Conservation (phyloP, 202 grass and related monocot species). For the Bolboschoenoplectus hybrid region DNA sequence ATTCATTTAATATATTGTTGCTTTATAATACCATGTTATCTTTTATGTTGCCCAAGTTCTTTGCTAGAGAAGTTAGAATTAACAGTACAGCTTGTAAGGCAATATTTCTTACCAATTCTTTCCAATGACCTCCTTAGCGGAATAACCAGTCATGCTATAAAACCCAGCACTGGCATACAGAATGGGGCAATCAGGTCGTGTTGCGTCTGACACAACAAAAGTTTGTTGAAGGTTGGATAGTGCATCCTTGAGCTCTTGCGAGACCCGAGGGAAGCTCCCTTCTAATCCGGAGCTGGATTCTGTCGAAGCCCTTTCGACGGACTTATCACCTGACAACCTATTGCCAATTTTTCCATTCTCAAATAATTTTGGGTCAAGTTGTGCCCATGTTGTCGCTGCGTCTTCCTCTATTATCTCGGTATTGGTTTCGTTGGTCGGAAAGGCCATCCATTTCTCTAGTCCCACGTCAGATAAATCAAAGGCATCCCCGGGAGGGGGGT, state of each 20-base stretch:
- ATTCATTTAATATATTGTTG: slow-evolving; percentile 30
- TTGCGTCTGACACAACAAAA: slow-evolving; percentile 95
- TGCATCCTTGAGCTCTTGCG: slow-evolving; percentile 89
- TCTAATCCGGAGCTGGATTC: slow-evolving; percentile 47
- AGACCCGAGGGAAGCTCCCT: slow-evolving; percentile 58
- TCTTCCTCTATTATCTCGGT: slow-evolving; percentile 61
- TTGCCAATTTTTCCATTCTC: slow-evolving; percentile 29
- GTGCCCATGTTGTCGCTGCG: background rate
- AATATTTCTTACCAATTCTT: slow-evolving; percentile 63
- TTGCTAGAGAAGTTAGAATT: background rate
- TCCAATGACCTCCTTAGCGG: slow-evolving; percentile 66
- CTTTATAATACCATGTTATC: background rate
- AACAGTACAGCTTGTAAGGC: background rate
- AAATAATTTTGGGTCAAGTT: background rate
- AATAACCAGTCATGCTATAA: slow-evolving; percentile 87
- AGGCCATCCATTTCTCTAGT: slow-evolving; percentile 80
- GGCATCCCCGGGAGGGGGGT: slow-evolving; percentile 30
- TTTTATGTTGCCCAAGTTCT: background rate
- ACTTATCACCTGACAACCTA: slow-evolving; percentile 46
- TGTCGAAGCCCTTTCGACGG: slow-evolving; percentile 43
- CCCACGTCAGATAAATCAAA: slow-evolving; percentile 38
- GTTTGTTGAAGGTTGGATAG: slow-evolving; percentile 86
- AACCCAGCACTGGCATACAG: slow-evolving; percentile 90
- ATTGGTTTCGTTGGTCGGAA: slow-evolving; percentile 40
- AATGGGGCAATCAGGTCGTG: slow-evolving; percentile 76